Evolutionary conservation across 805 yeast species (phyloP).

Genomic region (Yamadazyma philogaea): DNA sequence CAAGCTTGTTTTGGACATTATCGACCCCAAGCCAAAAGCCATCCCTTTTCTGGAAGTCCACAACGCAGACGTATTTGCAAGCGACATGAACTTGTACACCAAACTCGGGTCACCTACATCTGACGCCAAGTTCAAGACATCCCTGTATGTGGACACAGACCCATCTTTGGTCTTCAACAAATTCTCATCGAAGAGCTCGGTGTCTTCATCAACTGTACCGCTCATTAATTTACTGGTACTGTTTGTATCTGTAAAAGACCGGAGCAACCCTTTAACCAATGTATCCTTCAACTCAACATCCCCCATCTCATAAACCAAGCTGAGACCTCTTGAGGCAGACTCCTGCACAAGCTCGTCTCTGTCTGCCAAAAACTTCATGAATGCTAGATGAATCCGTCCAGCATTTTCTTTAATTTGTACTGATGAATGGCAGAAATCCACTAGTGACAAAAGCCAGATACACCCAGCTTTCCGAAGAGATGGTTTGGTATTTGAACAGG

Average conservation of each 20-base stretch:
- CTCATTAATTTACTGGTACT: slow-evolving; percentile 45
- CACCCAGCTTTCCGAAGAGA: slow-evolving; percentile 71
- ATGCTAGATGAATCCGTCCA: slow-evolving; percentile 65
- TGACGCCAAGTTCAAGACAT: slow-evolving; percentile 80
- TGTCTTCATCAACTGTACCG: slow-evolving; percentile 73
- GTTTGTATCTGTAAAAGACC: slow-evolving; percentile 72
- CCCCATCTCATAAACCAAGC: slow-evolving; percentile 78
- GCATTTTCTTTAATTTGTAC: slow-evolving; percentile 40
- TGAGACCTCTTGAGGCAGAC: slow-evolving; percentile 84
- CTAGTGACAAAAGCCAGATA: slow-evolving; percentile 79
- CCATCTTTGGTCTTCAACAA: slow-evolving; percentile 76
- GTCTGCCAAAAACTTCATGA: slow-evolving; percentile 76
- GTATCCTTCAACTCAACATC: slow-evolving; percentile 63
- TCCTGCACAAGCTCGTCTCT: slow-evolving; percentile 89
- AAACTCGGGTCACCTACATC: slow-evolving; percentile 95
- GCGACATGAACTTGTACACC: slow-evolving; percentile 90
- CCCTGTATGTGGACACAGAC: slow-evolving; percentile 87
- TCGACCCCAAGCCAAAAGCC: slow-evolving; percentile 88
- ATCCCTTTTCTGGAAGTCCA: slow-evolving; percentile 95
- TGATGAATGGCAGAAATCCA: slow-evolving; percentile 65
- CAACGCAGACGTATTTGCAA: slow-evolving; percentile 79
- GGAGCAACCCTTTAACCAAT: slow-evolving; percentile 67
- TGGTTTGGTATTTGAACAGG: slow-evolving; percentile 68
- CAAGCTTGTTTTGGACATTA: slow-evolving; percentile 73
- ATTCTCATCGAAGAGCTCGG: slow-evolving; percentile 83